Evolutionary conservation across 2,329 filamentous ascomycete genomes (phyloP), one percentile per base, ranked within the genome.

Genomic region (Scorias spongiosa): DNA sequence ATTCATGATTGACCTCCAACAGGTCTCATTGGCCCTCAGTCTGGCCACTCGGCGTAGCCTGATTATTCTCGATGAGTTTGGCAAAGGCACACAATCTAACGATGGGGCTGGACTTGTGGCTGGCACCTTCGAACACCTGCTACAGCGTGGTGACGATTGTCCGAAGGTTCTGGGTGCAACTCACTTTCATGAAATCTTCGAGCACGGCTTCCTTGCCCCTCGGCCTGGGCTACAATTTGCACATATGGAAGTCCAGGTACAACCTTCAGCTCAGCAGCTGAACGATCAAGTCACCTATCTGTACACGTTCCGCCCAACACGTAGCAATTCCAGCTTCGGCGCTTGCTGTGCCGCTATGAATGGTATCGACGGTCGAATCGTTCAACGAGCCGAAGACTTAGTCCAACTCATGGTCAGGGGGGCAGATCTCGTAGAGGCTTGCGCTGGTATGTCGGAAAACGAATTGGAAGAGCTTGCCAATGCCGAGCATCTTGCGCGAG

Each of bases 41-140:
- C 74, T 85, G 43, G 78, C 81, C 3, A 94, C 87, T 0, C 68
- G 74, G 10, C 74, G 77, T 40, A 95, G 84, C 55, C 67, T 98
- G 5, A 61, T 98, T 1, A 69, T 98, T n/a, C 77, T 96, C 39
- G 91, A 98, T 54, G 91, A 98, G 56, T 96, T 98, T 54, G 78
- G 79, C 1, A 82, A 81, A 59, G 79, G 78, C 2, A 81, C 78
- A 0, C 74, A 78, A 46, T 71, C 73, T 10, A 69, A 68, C 46
- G 77, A 81, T 58, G 78, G 78, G 18, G 76, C 78, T 1, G 78
- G 78, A 0, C 62, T 82, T 6, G 75, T 74, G 11, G 78, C 73
- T 46, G 76, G 75, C 15, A 68, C 80, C 2, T 69, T 80, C 49
- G 68, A 76, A 47, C 62, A 80, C 51, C 57, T 80, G 7, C 58